Conservation (phyloP, 805 yeast genomes). For the Kluyveromyces dobzhanskii region DNA sequence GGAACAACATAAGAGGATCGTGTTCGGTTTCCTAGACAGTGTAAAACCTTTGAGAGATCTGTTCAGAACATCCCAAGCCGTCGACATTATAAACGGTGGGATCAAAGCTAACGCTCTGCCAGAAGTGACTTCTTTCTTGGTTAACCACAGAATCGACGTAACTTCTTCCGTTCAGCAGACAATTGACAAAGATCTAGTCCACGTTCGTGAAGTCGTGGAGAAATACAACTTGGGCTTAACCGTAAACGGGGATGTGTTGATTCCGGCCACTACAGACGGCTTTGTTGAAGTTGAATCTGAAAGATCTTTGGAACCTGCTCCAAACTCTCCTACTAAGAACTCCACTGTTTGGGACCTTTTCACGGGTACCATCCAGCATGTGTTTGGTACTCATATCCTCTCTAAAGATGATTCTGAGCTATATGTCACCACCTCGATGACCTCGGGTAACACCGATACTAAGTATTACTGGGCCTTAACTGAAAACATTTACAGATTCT, state of each 20-base stretch:
- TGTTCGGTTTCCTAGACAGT: conserved; percentile 21
- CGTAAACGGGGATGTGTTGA: conserved; percentile 15
- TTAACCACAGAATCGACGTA: conserved; percentile 59
- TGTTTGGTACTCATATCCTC: conserved; percentile 43
- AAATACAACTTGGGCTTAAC: conserved; percentile 41
- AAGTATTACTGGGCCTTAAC: conserved; percentile 50
- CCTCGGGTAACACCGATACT: conserved; percentile 59
- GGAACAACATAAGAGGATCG: conserved; percentile 28
- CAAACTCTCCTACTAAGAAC: conserved; percentile 30
- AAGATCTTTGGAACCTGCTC: conserved; percentile 32
- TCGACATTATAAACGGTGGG: conserved; percentile 63
- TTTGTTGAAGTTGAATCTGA: conserved; percentile 18
- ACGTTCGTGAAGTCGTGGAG: conserved; percentile 37
- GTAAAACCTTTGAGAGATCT: conserved; percentile 28
- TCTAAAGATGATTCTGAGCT: conserved; percentile 16
- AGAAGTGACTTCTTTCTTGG: conserved; percentile 43
- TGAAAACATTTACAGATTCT: conserved; percentile 44
- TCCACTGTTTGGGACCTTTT: conserved; percentile 33
- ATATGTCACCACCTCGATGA: conserved; percentile 39
- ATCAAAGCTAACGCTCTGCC: conserved; percentile 73
- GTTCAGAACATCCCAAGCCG: conserved; percentile 58
- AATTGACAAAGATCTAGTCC: conserved; percentile 29
- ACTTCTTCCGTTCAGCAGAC: conserved; percentile 43
- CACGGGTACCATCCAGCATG: conserved; percentile 47
- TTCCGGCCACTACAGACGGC: conserved; percentile 25